phyloP scores from a whole-genome alignment of 768 basidiomycete genomes.

The Ramaria sp. region DNA sequence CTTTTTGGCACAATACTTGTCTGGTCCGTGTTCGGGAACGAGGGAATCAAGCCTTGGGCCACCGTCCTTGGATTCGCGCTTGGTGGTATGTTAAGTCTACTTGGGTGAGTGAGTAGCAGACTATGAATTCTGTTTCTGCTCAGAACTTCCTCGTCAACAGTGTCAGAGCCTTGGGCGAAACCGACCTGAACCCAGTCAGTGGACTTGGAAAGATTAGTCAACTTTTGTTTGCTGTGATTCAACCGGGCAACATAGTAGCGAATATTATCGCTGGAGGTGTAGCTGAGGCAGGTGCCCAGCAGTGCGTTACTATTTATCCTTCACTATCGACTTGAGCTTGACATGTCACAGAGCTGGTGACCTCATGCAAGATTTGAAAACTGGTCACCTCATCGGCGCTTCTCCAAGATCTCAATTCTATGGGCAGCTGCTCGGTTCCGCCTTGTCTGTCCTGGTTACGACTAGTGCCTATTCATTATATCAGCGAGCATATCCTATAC shows the following conservation, averaged over 20 bases:
- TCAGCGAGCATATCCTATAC: constrained; percentile 77
- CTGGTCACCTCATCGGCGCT: constrained; percentile 84
- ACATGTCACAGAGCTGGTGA: constrained; percentile 65
- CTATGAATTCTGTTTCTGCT: neutral
- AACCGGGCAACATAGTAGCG: constrained; percentile 92
- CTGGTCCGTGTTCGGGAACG: constrained; percentile 80
- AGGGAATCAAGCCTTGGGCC: constrained; percentile 94
- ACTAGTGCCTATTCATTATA: constrained; percentile 83
- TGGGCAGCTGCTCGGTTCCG: constrained; percentile 85
- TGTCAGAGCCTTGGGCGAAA: constrained; percentile 91
- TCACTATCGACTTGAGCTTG: neutral
- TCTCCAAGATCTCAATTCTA: constrained; percentile 93
- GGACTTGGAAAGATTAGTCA: constrained; percentile 94
- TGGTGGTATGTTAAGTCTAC: constrained; percentile 74
- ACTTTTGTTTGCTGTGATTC: constrained; percentile 86
- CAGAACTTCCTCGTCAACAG: constrained; percentile 25
- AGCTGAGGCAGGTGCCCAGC: constrained; percentile 91
- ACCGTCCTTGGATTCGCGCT: constrained; percentile 75
- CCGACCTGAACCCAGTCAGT: constrained; percentile 86
- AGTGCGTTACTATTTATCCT: constrained; percentile 34
- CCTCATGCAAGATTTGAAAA: constrained; percentile 98
- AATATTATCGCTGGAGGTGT: constrained; percentile 96
- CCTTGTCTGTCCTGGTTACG: constrained; percentile 80
- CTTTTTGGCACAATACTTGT: constrained; percentile 66
- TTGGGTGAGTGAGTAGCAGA: constrained; percentile 43